Percentiles rank a stretch among this genome's conserved stretches.
Conservation (phyloP, 352 stramenopile genomes). For the Blastocystis hominis region DNA sequence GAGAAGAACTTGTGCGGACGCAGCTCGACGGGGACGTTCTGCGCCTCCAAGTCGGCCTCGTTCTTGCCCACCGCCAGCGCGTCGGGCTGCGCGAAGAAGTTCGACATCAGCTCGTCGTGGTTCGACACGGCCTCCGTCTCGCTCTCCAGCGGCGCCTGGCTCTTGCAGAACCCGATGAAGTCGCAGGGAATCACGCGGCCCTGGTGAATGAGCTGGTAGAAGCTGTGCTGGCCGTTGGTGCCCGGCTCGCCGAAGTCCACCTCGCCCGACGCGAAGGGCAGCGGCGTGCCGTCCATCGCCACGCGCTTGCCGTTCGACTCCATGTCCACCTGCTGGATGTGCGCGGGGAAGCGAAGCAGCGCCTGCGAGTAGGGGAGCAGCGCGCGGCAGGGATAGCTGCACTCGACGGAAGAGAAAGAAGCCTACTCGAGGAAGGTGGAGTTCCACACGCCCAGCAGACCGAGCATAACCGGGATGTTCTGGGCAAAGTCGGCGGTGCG, state of each 20-base stretch:
- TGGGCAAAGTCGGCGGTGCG: conserved; percentile 70
- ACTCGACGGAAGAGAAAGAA: conserved; percentile 68
- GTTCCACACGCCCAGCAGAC: conserved; percentile 93
- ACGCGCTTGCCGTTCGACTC: conserved; percentile 96
- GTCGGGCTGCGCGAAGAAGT: conserved; percentile 98
- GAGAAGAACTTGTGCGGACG: conserved; percentile 86
- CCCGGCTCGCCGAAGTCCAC: conserved; percentile 92
- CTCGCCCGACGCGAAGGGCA: conserved; percentile 85
- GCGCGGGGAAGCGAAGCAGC: conserved; percentile 83
- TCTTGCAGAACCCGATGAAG: conserved; percentile 94
- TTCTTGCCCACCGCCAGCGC: conserved; percentile 89
- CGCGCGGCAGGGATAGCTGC: conserved; percentile 68
- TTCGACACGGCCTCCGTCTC: conserved; percentile 75
- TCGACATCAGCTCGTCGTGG: conserved; percentile 98
- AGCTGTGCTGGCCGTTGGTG: conserved; percentile 93
- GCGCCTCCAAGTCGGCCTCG: conserved; percentile 78
- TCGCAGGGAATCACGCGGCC: conserved; percentile 86
- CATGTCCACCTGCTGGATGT: conserved; percentile 98
- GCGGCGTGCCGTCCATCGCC: conserved; percentile 77
- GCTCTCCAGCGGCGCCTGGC: conserved; percentile 74
- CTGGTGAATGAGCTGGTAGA: conserved; percentile 99
- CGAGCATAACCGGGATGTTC: conserved; percentile 92
- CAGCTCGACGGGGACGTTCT: conserved; percentile 81
- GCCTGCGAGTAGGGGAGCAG: conserved; percentile 77
- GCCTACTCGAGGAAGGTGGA: conserved; percentile 88